A percentile compares a stretch with the other conserved stretches of the same genome.
Conservation (phyloP, 495 filamentous ascomycete genomes). For the Aspergillus hancockii region DNA sequence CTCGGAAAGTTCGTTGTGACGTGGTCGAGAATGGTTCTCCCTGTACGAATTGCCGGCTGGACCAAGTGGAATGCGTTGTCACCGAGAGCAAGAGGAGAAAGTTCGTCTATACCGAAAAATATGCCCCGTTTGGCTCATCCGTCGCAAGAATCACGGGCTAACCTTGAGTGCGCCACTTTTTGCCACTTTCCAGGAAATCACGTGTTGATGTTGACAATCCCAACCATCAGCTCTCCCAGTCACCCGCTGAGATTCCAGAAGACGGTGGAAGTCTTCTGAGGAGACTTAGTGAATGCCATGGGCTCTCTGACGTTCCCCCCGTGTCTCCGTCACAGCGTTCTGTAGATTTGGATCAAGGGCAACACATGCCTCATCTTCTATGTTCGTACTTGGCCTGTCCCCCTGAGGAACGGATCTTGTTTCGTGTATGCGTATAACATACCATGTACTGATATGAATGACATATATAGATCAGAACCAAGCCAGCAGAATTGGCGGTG, state of each 20-base stretch:
- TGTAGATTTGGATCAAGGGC: conserved; percentile 44
- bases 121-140: conserved; percentile 6
- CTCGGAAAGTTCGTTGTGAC: conserved; percentile 91
- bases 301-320: conserved; percentile 33
- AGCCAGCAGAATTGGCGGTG: conserved; percentile 33
- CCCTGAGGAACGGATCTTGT: neutral
- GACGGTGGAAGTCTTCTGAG: conserved; percentile 32
- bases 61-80: conserved; percentile 85
- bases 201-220: conserved; percentile 39
- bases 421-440: neutral
- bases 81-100: conserved; percentile 90
- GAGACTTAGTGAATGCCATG: conserved; percentile 31
- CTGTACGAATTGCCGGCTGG: conserved; percentile 86
- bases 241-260: conserved; percentile 39
- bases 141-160: conserved; percentile 15
- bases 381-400: conserved; percentile 33
- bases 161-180: conserved; percentile 17
- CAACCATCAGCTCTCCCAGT: conserved; percentile 34
- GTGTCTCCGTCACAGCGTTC: conserved; percentile 45
- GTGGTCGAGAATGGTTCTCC: conserved; percentile 85
- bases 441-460: conserved; percentile 11
- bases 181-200: conserved; percentile 40
- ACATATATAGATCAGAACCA: conserved; percentile 39
- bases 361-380: conserved; percentile 51
- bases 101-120: conserved; percentile 33